phyloP scores from a whole-genome alignment of 768 basidiomycete genomes.

The Artomyces pyxidatus region DNA sequence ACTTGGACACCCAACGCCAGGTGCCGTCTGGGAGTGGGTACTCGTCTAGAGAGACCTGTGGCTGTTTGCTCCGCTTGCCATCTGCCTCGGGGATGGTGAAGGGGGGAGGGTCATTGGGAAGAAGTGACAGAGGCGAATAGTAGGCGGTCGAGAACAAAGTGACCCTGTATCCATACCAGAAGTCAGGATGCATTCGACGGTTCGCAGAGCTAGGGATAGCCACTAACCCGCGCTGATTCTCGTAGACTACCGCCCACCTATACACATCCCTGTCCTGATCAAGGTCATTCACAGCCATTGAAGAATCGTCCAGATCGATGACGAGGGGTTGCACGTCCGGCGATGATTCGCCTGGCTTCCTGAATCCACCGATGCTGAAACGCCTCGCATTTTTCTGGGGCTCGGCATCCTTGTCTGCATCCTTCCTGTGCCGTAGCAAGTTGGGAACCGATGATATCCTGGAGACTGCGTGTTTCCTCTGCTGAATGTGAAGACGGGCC shows the following conservation, averaged over 20 bases:
- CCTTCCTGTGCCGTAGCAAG: slow-evolving; percentile 1
- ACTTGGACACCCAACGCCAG: slow-evolving; percentile 74
- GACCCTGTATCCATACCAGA: no score
- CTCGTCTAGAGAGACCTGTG: slow-evolving; percentile 46
- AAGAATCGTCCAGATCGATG: slow-evolving; percentile 3
- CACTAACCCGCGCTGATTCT: slow-evolving; percentile 72
- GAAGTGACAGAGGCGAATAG: slow-evolving; percentile 62
- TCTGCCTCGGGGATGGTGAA: slow-evolving; percentile 51
- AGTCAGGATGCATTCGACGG: no score
- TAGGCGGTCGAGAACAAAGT: slow-evolving; percentile 66
- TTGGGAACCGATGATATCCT: slow-evolving; percentile 7
- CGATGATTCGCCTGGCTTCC: no score
- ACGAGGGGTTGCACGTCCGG: neutral
- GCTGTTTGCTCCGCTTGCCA: slow-evolving; percentile 32
- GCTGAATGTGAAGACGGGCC: slow-evolving; percentile 38
- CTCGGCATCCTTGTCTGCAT: neutral
- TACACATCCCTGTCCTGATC: slow-evolving; percentile 41
- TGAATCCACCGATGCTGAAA: no score
- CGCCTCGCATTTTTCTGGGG: no score
- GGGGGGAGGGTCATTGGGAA: slow-evolving; percentile 65
- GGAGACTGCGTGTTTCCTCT: slow-evolving; percentile 20
- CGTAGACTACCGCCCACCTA: slow-evolving; percentile 72
- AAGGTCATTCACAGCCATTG: neutral
- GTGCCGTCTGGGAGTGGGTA: slow-evolving; percentile 75
- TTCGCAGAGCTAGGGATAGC: neutral